A percentile compares a stretch with the other conserved stretches of the same genome.
Conservation (phyloP, 345 rosid species). For the Salix arbutifolia region DNA sequence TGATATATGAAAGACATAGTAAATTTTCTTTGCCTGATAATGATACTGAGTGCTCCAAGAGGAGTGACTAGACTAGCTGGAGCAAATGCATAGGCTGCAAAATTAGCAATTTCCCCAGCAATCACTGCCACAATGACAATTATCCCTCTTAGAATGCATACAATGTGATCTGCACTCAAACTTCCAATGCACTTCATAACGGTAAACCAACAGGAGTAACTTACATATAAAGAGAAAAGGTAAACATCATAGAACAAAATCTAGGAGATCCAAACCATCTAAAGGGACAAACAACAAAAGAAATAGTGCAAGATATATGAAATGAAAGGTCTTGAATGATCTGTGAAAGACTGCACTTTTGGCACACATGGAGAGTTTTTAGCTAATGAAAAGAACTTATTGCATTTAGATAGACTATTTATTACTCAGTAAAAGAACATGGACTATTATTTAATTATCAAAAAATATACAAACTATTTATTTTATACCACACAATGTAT, state of each 20-base stretch:
- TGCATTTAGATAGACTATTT: background rate
- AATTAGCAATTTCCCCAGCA: constrained; percentile 27
- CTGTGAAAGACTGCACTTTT: background rate
- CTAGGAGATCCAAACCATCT: background rate
- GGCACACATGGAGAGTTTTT: background rate
- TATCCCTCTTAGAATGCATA: constrained; percentile 15
- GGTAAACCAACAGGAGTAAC: background rate
- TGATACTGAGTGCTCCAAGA: constrained; percentile 28
- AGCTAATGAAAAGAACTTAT: background rate
- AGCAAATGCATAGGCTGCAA: constrained; percentile 30
- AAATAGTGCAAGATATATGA: background rate
- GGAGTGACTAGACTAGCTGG: constrained; percentile 31
- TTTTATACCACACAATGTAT: background rate
- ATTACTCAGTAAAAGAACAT: background rate
- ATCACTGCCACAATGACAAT: constrained; percentile 22
- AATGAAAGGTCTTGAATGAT: background rate
- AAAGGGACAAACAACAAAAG: background rate
- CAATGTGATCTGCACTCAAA: background rate
- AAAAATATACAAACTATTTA: background rate
- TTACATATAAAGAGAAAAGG: background rate
- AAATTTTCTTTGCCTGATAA: constrained; percentile 18
- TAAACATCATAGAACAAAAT: background rate
- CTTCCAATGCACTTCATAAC: background rate
- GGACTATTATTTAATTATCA: background rate
- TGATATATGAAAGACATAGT: background rate